These are phyloP conservation scores for Scheffersomyces quercinus DNA, from an alignment of 1,139 yeast species.

Conservation along the genomic window DNA sequence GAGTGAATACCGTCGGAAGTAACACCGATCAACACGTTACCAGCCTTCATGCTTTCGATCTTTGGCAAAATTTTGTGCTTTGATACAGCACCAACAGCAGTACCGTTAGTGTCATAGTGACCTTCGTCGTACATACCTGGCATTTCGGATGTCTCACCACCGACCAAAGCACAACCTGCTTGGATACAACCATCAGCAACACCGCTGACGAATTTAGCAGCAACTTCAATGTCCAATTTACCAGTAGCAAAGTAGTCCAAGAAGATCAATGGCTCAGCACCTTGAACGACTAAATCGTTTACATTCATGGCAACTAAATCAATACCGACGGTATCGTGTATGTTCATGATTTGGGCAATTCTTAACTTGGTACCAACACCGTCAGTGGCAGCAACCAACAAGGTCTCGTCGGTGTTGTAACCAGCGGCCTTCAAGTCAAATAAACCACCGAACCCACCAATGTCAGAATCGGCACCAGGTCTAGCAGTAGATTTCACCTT, in stretches of 20 bases:
- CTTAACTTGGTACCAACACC: constrained; percentile 98
- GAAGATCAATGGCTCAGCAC: constrained; percentile 96
- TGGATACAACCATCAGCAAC: constrained; percentile 95
- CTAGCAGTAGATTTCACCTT: constrained; percentile 94
- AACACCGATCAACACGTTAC: constrained; percentile 83
- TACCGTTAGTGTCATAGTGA: constrained; percentile 97
- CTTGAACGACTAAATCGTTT: constrained; percentile 95
- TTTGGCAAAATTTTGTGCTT: constrained; percentile 75
- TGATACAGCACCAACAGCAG: constrained; percentile 98
- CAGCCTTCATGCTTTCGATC: constrained; percentile 62
- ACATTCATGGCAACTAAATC: constrained; percentile 99
- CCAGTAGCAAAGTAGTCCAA: constrained; percentile 97
- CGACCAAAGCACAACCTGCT: constrained; percentile 97
- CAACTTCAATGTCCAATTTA: constrained; percentile 77
- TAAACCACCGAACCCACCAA: constrained; percentile 98
- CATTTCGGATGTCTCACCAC: constrained; percentile 99
- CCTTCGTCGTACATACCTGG: constrained; percentile 97
- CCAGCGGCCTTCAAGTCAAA: constrained; percentile 92
- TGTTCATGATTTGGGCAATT: constrained; percentile 86
- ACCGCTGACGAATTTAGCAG: constrained; percentile 88
- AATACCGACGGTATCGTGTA: constrained; percentile 95
- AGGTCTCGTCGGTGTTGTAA: constrained; percentile 68
- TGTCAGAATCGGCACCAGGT: constrained; percentile 95
- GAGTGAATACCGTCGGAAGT: constrained; percentile 94
- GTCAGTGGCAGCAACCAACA: constrained; percentile 96